Evolutionary conservation across 257 asterid species (phyloP).

Genomic region (Primulina eburnea): DNA sequence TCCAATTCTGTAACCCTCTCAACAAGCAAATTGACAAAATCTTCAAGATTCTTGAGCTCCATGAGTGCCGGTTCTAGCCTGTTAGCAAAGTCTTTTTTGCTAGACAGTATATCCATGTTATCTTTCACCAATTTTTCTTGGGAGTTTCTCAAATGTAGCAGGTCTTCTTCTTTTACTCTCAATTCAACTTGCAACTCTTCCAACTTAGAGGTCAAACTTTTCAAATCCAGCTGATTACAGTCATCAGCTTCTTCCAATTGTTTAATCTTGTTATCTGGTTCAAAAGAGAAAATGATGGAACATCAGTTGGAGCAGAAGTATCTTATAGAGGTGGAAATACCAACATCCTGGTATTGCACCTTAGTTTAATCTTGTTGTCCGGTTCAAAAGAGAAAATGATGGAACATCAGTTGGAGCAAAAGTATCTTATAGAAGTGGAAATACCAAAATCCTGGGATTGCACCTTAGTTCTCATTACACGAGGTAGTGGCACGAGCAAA

Average conservation of each 20-base stretch:
- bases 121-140: slow-evolving; percentile 61
- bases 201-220: slow-evolving; percentile 59
- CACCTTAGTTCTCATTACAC: slow-evolving; percentile 14
- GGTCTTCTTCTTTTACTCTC: slow-evolving; percentile 57
- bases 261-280: slow-evolving; percentile 59
- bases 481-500: slow-evolving; percentile 12
- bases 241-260: slow-evolving; percentile 58
- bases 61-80: slow-evolving; percentile 53
- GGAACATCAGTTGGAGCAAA: slow-evolving; percentile 22
- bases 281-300: slow-evolving; percentile 15
- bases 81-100: slow-evolving; percentile 47
- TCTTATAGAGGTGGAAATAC: background rate
- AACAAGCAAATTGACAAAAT: slow-evolving; percentile 58
- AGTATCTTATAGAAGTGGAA: slow-evolving; percentile 1
- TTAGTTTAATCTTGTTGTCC: slow-evolving; percentile 40
- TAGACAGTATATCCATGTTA: slow-evolving; percentile 48
- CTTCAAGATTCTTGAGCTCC: slow-evolving; percentile 67
- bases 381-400: slow-evolving; percentile 26
- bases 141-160: slow-evolving; percentile 44
- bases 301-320: slow-evolving; percentile 22
- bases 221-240: slow-evolving; percentile 46
- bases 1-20: slow-evolving; percentile 64
- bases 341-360: slow-evolving; percentile 7
- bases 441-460: slow-evolving; percentile 2
- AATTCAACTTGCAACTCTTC: slow-evolving; percentile 59